These are phyloP conservation scores for Phytopythium helicoides DNA, from an alignment of 352 stramenopile species.

Conservation along the genomic window DNA sequence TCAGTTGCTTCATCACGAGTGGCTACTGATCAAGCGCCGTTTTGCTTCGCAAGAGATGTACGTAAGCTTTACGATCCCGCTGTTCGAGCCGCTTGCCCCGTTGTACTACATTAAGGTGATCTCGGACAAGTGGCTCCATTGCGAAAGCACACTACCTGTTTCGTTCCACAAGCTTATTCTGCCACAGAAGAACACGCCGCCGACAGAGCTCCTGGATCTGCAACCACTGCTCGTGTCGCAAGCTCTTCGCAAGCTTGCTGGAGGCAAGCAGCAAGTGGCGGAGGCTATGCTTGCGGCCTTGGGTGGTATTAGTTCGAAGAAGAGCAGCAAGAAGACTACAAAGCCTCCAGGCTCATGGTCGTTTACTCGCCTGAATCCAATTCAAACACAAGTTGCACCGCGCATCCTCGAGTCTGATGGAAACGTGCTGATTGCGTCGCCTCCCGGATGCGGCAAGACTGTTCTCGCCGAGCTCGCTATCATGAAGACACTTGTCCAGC, in stretches of 20 bases:
- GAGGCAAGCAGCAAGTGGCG: constrained; percentile 57
- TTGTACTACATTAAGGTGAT: constrained; percentile 98
- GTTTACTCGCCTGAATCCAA: constrained; percentile 97
- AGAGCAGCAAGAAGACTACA: constrained; percentile 26
- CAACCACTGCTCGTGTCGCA: constrained; percentile 94
- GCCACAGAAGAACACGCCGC: constrained; percentile 97
- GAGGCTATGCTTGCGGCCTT: constrained; percentile 51
- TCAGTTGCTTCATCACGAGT: constrained; percentile 98
- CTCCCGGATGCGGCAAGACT: constrained; percentile 94
- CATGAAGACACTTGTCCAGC: constrained; percentile 85
- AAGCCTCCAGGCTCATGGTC: constrained; percentile 51
- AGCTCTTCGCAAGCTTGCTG: constrained; percentile 65
- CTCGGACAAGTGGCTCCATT: constrained; percentile 98
- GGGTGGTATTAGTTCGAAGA: background rate
- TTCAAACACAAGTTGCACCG: constrained; percentile 98
- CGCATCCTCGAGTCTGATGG: constrained; percentile 95
- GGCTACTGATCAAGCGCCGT: constrained; percentile 92
- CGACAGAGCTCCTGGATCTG: constrained; percentile 97
- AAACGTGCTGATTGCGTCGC: constrained; percentile 95
- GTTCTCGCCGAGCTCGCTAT: constrained; percentile 96
- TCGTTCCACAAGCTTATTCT: constrained; percentile 99
- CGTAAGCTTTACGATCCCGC: constrained; percentile 95
- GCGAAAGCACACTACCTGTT: constrained; percentile 93
- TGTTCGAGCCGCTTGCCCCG: constrained; percentile 97
- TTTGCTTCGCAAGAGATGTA: constrained; percentile 82